Base-by-base conservation (phyloP, 345 rosid genomes). In the Dovyalis caffra region DNA sequence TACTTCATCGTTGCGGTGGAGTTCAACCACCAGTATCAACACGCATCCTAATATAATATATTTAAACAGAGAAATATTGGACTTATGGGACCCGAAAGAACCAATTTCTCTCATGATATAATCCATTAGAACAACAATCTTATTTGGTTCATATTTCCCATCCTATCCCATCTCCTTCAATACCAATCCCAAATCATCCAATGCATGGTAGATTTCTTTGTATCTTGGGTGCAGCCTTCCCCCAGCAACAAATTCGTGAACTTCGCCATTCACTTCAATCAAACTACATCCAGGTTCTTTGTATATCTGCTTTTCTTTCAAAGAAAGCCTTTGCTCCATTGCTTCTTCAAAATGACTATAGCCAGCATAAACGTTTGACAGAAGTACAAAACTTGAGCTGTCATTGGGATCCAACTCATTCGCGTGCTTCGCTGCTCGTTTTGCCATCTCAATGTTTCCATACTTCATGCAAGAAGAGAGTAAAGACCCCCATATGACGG, bases 211-310 rank as follows among this genome's bases (percentile, higher is more conserved):
- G 64, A 92, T 89, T 81, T 89, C 88, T 49, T 72, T 43, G 40
- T 88, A 83, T 68, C 74, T 81, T 66, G 85, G 90, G 79, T 90
- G 92, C 73, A 56, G 74, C 81, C 85, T 85, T 81, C 99, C 97
- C 26, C 87, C 85, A 10, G 97, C 86, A 33, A 91, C 79, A 74
- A 95, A 92, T 85, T 92, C 97, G 28, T 90, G 91, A 81, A 92
- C 89, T 74, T 92, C 88, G 0, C 88, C 89, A 66, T 84, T 78
- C 34, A 92, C 86, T 82, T 95, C 97, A 71, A 89, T 91, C 71
- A 76, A 87, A 80, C 97, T 92, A 77, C 90, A 87, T 23, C 93
- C 97, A 12, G 90, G 91, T 77, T 85, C 87, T 78, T 89, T 92
- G 78, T 86, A 87, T 68, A 86, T 71, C 45, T 77, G 72, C 67